Percentiles rank a stretch among this genome's conserved stretches.
phyloP scores from a whole-genome alignment of 352 stramenopile species.

The Phytopythium helicoides region DNA sequence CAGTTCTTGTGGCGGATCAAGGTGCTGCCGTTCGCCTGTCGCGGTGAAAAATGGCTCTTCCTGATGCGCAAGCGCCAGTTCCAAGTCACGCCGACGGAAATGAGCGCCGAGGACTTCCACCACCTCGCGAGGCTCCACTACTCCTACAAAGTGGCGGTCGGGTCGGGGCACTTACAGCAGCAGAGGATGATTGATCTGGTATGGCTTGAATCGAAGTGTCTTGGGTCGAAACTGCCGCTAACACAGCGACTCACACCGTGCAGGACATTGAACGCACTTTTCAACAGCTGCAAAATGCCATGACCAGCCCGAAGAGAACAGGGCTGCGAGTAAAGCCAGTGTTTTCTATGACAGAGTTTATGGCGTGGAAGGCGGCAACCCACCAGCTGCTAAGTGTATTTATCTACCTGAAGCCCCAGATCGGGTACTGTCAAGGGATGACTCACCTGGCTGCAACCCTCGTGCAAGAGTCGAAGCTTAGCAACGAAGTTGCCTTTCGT shows the following conservation, averaged over 20 bases:
- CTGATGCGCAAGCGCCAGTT: conserved; percentile 34
- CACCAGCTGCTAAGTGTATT: conserved; percentile 42
- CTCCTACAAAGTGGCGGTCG: conserved; percentile 5
- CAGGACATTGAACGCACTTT: conserved; percentile 52
- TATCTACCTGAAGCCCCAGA: conserved; percentile 46
- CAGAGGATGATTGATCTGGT: conserved; percentile 41
- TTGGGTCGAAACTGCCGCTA: not conserved
- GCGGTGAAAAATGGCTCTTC: conserved; percentile 51
- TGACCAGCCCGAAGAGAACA: conserved; percentile 15
- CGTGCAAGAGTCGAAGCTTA: conserved; percentile 44
- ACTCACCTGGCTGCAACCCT: conserved; percentile 39
- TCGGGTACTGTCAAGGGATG: conserved; percentile 59
- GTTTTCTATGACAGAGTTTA: conserved; percentile 29
- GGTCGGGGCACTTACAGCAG: conserved; percentile 20
- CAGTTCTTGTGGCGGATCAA: conserved; percentile 49
- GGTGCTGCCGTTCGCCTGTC: conserved; percentile 40
- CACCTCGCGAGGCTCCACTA: conserved; percentile 15
- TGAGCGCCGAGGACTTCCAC: conserved; percentile 32
- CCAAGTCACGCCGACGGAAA: conserved; percentile 20
- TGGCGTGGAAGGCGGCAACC: conserved; percentile 32
- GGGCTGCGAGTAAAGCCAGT: conserved; percentile 20
- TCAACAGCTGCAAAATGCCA: conserved; percentile 27
- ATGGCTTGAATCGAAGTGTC: not conserved
- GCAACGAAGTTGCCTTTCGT: conserved; percentile 42
- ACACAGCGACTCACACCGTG: not conserved